Evolutionary conservation across 2,329 filamentous ascomycete genomes (phyloP).

Genomic region (Penicillium sp.): DNA sequence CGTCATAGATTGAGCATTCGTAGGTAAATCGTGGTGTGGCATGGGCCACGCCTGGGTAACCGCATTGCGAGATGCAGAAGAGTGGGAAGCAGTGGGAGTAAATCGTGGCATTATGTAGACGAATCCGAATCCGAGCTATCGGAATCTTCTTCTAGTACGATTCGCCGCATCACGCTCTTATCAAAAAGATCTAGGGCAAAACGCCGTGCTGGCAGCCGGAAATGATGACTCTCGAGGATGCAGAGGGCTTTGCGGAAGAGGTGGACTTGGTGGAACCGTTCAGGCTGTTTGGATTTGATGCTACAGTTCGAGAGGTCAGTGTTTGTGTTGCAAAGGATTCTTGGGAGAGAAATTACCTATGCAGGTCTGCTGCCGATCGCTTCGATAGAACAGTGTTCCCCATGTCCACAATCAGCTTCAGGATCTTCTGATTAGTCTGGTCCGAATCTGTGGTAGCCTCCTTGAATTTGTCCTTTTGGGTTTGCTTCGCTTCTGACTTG

Average conservation of each 20-base stretch:
- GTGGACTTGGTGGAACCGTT: conserved; percentile 67
- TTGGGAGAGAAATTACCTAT: conserved; percentile 40
- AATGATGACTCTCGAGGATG: conserved; percentile 83
- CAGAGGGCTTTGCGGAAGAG: conserved; percentile 83
- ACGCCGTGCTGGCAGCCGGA: conserved; percentile 76
- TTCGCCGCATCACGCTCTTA: conserved; percentile 74
- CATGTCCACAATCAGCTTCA: conserved; percentile 79
- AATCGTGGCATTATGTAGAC: conserved; percentile 14
- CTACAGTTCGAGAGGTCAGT: conserved; percentile 43
- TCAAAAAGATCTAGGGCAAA: conserved; percentile 95
- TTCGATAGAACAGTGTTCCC: conserved; percentile 92
- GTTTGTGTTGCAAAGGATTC: background rate
- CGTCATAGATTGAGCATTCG: conserved; percentile 11
- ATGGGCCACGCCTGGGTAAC: background rate
- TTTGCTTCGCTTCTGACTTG: conserved; percentile 41
- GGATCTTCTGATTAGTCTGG: conserved; percentile 64
- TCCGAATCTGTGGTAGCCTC: conserved; percentile 59
- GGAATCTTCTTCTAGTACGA: conserved; percentile 70
- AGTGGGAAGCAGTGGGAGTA: background rate
- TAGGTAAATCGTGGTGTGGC: conserved; percentile 1
- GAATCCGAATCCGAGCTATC: conserved; percentile 24
- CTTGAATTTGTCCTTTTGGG: conserved; percentile 46
- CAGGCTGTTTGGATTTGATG: conserved; percentile 67
- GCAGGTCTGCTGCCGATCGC: conserved; percentile 74
- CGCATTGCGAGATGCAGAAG: background rate